These are phyloP conservation scores for Dendrobium catenatum DNA, from an alignment of 106 monocot genomes.

Conservation along the genomic window DNA sequence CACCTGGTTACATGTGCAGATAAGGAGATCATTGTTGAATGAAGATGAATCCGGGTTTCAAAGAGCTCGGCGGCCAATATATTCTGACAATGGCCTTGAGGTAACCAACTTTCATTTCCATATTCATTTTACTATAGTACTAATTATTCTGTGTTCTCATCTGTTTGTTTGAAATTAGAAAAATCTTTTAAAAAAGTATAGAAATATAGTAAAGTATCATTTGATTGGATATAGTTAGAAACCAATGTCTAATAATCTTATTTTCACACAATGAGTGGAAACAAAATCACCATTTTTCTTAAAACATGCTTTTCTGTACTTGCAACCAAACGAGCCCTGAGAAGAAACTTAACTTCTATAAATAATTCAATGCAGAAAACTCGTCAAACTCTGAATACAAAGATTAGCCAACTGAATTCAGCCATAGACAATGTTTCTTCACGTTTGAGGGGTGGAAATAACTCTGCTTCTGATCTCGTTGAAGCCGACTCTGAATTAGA, in stretches of 20 bases:
- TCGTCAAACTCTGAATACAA: conserved; percentile 70
- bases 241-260: no score
- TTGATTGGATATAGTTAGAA: no score
- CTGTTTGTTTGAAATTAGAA: no score
- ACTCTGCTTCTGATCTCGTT: conserved; percentile 9
- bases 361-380: conserved; percentile 49
- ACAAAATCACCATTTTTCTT: no score
- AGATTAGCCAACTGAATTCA: conserved; percentile 75
- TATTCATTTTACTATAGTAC: neutral
- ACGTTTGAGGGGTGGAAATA: conserved; percentile 61
- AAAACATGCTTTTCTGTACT: no score
- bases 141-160: neutral
- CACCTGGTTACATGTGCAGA: conserved; percentile 29
- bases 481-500: conserved; percentile 20
- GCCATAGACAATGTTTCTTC: conserved; percentile 90
- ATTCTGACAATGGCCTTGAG: conserved; percentile 88
- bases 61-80: conserved; percentile 43
- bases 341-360: neutral
- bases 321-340: no score
- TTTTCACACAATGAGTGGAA: no score
- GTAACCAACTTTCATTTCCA: conserved; percentile 7
- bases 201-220: no score
- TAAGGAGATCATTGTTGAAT: conserved; percentile 65
- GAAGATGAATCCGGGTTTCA: conserved; percentile 85
- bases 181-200: no score